Conservation (phyloP, 2,329 filamentous ascomycete genomes). For the Talaromyces verruculosus region DNA sequence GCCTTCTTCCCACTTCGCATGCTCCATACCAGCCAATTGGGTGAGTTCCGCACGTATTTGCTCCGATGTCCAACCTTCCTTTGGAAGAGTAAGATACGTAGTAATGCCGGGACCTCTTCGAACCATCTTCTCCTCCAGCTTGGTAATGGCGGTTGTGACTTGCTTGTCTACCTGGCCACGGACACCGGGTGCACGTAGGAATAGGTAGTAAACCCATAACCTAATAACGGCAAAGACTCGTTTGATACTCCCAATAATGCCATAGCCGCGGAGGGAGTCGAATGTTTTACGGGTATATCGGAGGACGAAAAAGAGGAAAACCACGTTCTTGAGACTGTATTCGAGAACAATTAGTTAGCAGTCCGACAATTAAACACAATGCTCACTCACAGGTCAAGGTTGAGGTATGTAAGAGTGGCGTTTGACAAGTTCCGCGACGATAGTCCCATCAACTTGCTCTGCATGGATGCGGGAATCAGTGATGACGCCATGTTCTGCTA, state of each 20-base stretch:
- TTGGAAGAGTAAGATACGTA: constrained; percentile 73
- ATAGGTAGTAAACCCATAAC: constrained; percentile 76
- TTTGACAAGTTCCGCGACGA: constrained; percentile 34
- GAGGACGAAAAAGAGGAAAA: constrained; percentile 85
- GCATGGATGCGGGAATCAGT: constrained; percentile 44
- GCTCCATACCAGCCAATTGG: constrained; percentile 78
- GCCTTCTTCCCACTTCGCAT: constrained; percentile 96
- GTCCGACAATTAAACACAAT: background rate
- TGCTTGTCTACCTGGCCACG: constrained; percentile 82
- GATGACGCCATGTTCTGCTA: constrained; percentile 41
- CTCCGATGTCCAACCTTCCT: constrained; percentile 78
- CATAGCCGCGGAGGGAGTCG: constrained; percentile 85
- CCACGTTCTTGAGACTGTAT: constrained; percentile 73
- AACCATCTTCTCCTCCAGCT: constrained; percentile 81
- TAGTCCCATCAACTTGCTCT: constrained; percentile 44
- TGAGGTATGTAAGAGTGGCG: constrained; percentile 38
- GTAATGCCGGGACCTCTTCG: constrained; percentile 68
- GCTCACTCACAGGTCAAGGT: constrained; percentile 45
- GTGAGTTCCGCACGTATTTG: constrained; percentile 77
- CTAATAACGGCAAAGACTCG: constrained; percentile 72
- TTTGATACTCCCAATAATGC: constrained; percentile 73
- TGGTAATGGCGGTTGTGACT: constrained; percentile 73
- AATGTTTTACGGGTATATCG: constrained; percentile 77
- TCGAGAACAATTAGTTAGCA: constrained; percentile 17
- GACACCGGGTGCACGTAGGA: constrained; percentile 83